phyloP scores from a whole-genome alignment of 768 basidiomycete genomes.

The Amanita jacksonii region DNA sequence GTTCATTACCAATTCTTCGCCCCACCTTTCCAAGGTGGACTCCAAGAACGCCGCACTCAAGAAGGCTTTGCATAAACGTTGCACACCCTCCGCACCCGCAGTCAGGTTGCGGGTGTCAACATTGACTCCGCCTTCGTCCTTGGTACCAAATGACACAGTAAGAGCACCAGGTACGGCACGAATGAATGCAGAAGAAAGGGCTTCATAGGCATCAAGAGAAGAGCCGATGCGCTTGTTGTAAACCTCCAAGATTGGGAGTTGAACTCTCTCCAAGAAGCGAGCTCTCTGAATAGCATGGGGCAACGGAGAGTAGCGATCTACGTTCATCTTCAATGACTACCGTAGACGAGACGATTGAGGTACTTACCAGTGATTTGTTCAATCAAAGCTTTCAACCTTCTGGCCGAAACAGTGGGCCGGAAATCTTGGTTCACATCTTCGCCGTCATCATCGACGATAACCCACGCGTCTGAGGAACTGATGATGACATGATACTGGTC shows the following conservation, averaged over 20 bases:
- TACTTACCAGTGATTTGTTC: conserved; percentile 83
- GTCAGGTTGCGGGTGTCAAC: conserved; percentile 62
- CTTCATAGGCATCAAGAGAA: conserved; percentile 91
- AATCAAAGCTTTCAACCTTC: conserved; percentile 73
- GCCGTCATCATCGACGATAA: conserved; percentile 57
- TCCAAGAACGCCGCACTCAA: conserved; percentile 72
- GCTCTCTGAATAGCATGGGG: conserved; percentile 70
- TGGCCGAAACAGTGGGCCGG: conserved; percentile 74
- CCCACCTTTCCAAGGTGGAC: conserved; percentile 68
- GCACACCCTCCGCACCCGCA: conserved; percentile 74
- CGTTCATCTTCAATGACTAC: background rate
- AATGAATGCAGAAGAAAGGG: conserved; percentile 77
- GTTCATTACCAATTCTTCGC: conserved; percentile 91
- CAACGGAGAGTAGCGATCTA: conserved; percentile 88
- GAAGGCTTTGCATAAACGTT: conserved; percentile 77
- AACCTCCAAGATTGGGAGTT: conserved; percentile 72
- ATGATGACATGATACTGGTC: conserved; percentile 83
- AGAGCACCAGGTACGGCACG: conserved; percentile 91
- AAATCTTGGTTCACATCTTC: conserved; percentile 33
- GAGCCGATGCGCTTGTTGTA: conserved; percentile 73
- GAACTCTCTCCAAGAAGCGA: conserved; percentile 76
- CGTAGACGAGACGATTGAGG: background rate
- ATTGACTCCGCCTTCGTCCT: conserved; percentile 29
- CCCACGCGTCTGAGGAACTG: conserved; percentile 77
- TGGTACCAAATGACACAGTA: conserved; percentile 42